These are phyloP conservation scores for Talaromyces ruber DNA, from an alignment of 495 filamentous ascomycete species.

Conservation along the genomic window DNA sequence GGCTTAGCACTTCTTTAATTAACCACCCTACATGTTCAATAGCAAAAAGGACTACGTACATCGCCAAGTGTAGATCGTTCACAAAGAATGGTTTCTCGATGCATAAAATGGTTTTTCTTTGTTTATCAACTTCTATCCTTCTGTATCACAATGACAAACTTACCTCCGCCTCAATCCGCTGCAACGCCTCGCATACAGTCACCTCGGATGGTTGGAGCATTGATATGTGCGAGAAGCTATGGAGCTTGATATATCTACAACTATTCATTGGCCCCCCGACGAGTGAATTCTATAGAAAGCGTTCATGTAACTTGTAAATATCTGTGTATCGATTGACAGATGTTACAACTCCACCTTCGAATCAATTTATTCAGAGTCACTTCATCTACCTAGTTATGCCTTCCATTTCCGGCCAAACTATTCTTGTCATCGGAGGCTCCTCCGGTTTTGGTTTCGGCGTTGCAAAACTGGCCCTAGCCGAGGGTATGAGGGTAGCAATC, in stretches of 20 bases:
- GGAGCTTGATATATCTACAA: not conserved
- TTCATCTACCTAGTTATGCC: not conserved
- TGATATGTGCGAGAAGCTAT: not conserved
- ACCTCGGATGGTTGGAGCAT: not conserved
- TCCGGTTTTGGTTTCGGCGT: slow-evolving; percentile 43
- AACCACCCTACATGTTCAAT: not conserved
- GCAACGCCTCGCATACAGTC: not conserved
- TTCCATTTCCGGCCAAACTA: not conserved
- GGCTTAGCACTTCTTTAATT: not conserved
- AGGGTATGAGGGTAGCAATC: slow-evolving; percentile 39
- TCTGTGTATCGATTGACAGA: not conserved
- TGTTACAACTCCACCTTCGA: not conserved
- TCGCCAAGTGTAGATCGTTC: not conserved
- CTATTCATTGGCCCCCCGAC: not conserved
- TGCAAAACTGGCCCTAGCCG: slow-evolving; percentile 36
- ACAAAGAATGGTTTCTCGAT: not conserved
- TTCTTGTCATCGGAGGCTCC: slow-evolving; percentile 40
- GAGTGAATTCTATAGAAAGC: not conserved
- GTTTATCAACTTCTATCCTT: not conserved
- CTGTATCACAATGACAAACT: not conserved
- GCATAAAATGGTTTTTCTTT: not conserved
- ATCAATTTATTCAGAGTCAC: not conserved
- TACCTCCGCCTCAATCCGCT: not conserved
- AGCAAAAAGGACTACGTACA: not conserved
- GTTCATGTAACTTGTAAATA: not conserved